Conservation (phyloP, 2,329 filamentous ascomycete genomes). For the Diaporthe eres region DNA sequence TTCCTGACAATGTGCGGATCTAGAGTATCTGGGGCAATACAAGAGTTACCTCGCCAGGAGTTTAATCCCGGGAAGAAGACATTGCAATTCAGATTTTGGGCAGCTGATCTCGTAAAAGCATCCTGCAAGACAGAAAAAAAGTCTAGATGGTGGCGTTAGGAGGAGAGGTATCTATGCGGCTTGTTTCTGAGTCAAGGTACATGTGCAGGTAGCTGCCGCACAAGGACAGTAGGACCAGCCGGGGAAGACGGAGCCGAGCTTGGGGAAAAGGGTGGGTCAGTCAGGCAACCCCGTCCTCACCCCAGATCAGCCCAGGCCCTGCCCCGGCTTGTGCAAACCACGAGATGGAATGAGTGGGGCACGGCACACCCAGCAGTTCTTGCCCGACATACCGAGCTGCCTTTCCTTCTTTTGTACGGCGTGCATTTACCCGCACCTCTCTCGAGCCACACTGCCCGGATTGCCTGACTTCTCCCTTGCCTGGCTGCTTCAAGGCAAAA, state of each 20-base stretch:
- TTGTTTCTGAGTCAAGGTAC: too few relatives aligned
- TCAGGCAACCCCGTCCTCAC: slow-evolving; percentile 27
- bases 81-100: not conserved
- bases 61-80: not conserved
- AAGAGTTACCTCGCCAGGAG: not conserved
- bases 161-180: not conserved
- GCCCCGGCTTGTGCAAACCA: not conserved
- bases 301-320: slow-evolving; percentile 19
- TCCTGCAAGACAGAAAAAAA: not conserved
- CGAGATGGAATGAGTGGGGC: not conserved
- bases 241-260: slow-evolving; percentile 43
- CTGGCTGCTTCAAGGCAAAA: not conserved
- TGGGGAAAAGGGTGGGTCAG: slow-evolving; percentile 16
- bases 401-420: not conserved
- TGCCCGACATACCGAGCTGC: slow-evolving; percentile 4
- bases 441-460: slow-evolving; percentile 10
- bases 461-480: not conserved
- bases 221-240: not conserved
- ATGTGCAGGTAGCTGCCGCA: not conserved
- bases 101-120: not conserved
- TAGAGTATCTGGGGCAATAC: not conserved
- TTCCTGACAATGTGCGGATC: not conserved
- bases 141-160: not conserved
- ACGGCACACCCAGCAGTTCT: not conserved
- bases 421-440: slow-evolving; percentile 32